Evolutionary conservation across 257 asterid species (phyloP).

Genomic region (Solanum commersonii): DNA sequence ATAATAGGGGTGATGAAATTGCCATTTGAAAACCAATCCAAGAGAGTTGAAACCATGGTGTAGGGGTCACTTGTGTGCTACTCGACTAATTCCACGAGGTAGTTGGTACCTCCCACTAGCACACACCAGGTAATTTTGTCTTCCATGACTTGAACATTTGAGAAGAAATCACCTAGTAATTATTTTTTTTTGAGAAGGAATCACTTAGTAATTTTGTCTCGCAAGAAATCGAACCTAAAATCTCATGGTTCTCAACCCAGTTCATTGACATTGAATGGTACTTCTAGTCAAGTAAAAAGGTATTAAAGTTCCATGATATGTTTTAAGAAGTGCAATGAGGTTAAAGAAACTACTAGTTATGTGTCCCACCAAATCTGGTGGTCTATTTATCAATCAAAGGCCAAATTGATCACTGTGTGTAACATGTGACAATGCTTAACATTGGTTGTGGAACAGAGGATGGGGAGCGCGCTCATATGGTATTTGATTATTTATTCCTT

Average conservation of each 20-base stretch:
- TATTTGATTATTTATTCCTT: not conserved
- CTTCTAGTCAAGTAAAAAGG: not conserved
- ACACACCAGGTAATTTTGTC: not conserved
- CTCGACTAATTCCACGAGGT: not conserved
- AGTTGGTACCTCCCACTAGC: not conserved
- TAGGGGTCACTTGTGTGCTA: not conserved
- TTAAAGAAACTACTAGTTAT: not conserved
- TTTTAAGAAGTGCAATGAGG: not conserved
- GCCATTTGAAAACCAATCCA: not conserved
- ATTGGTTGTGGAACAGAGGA: not conserved
- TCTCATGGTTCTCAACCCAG: not conserved
- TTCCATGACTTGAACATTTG: not conserved
- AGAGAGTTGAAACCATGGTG: not conserved
- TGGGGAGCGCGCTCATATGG: not conserved
- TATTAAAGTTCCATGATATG: not conserved
- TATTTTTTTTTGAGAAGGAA: not conserved
- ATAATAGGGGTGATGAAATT: not conserved
- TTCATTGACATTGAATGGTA: not conserved
- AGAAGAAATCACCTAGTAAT: not conserved
- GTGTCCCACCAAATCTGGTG: not conserved
- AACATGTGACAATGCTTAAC: not conserved
- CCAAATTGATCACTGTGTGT: not conserved
- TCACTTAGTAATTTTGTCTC: not conserved
- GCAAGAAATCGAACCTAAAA: not conserved
- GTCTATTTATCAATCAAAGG: not conserved